These are phyloP conservation scores for Mycena capillaripes DNA, from an alignment of 768 basidiomycete genomes.

Conservation along the genomic window DNA sequence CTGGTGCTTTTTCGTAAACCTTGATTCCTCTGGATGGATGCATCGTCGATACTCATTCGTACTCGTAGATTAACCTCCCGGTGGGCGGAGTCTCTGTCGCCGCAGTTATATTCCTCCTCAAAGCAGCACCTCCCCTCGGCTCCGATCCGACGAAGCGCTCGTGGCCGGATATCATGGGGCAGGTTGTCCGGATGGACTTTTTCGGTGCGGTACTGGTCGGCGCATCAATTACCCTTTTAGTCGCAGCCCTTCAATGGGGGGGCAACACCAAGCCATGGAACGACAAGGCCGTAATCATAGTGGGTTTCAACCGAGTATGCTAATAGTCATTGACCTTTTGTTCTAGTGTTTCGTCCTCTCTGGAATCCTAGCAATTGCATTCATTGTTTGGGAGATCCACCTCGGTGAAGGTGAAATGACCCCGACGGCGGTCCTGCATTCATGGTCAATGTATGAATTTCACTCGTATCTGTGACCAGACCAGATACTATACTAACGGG, in stretches of 20 bases:
- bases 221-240: constrained; percentile 48
- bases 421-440: constrained; percentile 12
- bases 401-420: constrained; percentile 21
- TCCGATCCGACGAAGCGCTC: constrained; percentile 15
- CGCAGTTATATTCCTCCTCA: constrained; percentile 19
- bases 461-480: not conserved
- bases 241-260: constrained; percentile 60
- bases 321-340: not conserved
- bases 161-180: constrained; percentile 8
- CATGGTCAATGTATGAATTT: not conserved
- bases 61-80: constrained; percentile 12
- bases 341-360: constrained; percentile 12
- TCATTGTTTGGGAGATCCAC: constrained; percentile 25
- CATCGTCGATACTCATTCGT: not conserved
- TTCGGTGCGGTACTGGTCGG: constrained; percentile 52
- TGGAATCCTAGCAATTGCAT: not conserved
- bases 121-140: constrained; percentile 17
- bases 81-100: constrained; percentile 20
- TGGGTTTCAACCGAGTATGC: not conserved
- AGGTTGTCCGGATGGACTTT: constrained; percentile 50
- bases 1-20: constrained; percentile 9
- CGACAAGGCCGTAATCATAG: constrained; percentile 46
- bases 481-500: not conserved
- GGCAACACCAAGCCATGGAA: constrained; percentile 59
- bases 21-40: not conserved